A percentile compares a stretch with the other conserved stretches of the same genome.
Conservation (phyloP, 805 yeast species). For the Schwanniomyces vanrijiae region DNA sequence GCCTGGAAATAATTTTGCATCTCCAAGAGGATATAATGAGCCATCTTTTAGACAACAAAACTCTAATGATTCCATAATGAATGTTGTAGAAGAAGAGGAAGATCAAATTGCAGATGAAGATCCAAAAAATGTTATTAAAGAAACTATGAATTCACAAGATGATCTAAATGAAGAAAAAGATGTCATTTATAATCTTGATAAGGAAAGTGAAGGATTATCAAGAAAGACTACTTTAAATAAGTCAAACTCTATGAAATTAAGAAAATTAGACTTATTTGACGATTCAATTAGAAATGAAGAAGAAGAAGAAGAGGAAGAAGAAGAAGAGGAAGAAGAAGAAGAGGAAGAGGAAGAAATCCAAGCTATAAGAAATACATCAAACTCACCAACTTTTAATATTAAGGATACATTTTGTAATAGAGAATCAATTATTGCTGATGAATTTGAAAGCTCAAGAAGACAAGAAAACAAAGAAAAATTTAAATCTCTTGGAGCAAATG, state of each 20-base stretch:
- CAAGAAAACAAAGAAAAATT: conserved; percentile 14
- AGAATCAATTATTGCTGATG: conserved; percentile 14
- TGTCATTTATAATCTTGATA: conserved; percentile 30
- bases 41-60: conserved; percentile 5
- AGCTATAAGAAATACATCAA: background rate
- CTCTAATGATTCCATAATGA: conserved; percentile 33
- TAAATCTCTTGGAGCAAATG: conserved; percentile 15
- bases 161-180: conserved; percentile 16
- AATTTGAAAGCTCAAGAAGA: conserved; percentile 9
- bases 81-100: conserved; percentile 37
- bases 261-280: conserved; percentile 39
- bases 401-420: conserved; percentile 4
- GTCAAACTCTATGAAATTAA: conserved; percentile 39
- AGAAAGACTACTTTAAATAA: conserved; percentile 41
- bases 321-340: conserved; percentile 2
- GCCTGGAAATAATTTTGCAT: background rate
- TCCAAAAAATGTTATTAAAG: background rate
- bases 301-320: conserved; percentile 5
- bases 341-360: conserved; percentile 3
- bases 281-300: conserved; percentile 9
- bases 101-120: conserved; percentile 14
- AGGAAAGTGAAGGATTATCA: conserved; percentile 27
- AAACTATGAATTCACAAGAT: background rate
- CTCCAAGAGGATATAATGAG: background rate
- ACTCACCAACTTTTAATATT: conserved; percentile 18